phyloP scores from a whole-genome alignment of 805 yeast genomes.

The Lipomyces mesembrius region DNA sequence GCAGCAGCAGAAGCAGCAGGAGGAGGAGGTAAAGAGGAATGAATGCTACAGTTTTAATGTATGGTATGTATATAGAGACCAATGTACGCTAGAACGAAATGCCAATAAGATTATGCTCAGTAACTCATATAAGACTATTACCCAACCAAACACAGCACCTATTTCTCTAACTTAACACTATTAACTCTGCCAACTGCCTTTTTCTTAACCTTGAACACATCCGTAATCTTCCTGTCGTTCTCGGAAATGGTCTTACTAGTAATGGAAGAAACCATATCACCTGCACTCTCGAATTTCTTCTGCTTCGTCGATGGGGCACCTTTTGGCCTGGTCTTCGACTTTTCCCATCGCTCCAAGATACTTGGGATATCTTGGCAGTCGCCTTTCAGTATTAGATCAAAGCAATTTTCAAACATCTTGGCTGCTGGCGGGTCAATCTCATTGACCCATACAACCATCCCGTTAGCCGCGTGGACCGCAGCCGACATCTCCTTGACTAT shows the following conservation, averaged over 20 bases:
- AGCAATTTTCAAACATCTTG: slow-evolving; percentile 55
- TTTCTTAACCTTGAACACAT: slow-evolving; percentile 20
- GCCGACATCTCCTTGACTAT: slow-evolving; percentile 64
- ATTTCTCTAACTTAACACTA: background rate
- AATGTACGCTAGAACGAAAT: background rate
- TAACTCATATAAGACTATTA: background rate
- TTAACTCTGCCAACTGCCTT: background rate
- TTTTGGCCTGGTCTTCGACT: background rate
- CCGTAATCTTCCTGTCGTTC: slow-evolving; percentile 20
- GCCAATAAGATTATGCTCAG: background rate
- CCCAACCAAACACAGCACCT: background rate
- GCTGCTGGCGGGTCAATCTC: slow-evolving; percentile 50
- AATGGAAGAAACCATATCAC: background rate
- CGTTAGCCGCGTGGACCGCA: slow-evolving; percentile 60
- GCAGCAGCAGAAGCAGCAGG: background rate
- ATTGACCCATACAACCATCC: slow-evolving; percentile 66
- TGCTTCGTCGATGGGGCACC: background rate
- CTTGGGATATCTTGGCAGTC: slow-evolving; percentile 65
- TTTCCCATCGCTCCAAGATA: slow-evolving; percentile 28
- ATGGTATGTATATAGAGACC: background rate
- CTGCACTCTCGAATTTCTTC: background rate
- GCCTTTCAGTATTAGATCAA: slow-evolving; percentile 65
- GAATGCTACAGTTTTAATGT: background rate
- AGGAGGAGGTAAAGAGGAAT: background rate
- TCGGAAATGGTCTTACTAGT: background rate